Evolutionary conservation across 371 early-diverging fungal genomes (phyloP).

Genomic region (Apophysomyces elegans): DNA sequence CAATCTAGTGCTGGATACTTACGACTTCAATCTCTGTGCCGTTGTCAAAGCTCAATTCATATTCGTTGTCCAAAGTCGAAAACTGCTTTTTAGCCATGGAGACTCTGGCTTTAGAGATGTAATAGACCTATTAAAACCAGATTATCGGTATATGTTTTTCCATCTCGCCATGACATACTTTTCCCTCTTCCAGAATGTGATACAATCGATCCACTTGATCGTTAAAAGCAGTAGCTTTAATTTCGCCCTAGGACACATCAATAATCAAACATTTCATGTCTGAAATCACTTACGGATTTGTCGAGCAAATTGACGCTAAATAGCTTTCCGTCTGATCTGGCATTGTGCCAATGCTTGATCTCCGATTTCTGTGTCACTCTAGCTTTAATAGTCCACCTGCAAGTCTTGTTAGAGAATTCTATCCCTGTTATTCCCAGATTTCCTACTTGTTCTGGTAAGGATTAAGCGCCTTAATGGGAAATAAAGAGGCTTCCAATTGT

Average conservation of each 20-base stretch:
- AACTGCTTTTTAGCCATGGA: constrained; percentile 89
- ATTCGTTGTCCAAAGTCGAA: constrained; percentile 83
- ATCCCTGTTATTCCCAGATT: neutral
- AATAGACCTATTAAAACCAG: constrained; percentile 62
- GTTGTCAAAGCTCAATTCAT: constrained; percentile 87
- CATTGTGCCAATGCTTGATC: constrained; percentile 83
- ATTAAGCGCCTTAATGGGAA: constrained; percentile 65
- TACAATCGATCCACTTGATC: constrained; percentile 79
- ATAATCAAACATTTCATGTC: neutral
- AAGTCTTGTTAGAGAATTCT: neutral
- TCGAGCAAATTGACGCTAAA: constrained; percentile 91
- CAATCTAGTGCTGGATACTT: constrained; percentile 18
- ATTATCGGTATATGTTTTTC: neutral
- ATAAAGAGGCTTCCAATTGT: constrained; percentile 41
- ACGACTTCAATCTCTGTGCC: constrained; percentile 66
- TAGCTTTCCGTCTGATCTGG: constrained; percentile 82
- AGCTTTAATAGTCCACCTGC: constrained; percentile 90
- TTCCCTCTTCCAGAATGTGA: constrained; percentile 73
- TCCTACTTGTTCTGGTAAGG: constrained; percentile 79
- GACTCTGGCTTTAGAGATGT: constrained; percentile 81
- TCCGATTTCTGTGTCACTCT: constrained; percentile 85
- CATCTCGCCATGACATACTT: constrained; percentile 38
- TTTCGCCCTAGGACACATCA: constrained; percentile 72
- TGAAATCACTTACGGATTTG: constrained; percentile 60
- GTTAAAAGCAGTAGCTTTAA: constrained; percentile 88